Base-by-base conservation (phyloP, 345 rosid genomes). In the Acer negundo region DNA sequence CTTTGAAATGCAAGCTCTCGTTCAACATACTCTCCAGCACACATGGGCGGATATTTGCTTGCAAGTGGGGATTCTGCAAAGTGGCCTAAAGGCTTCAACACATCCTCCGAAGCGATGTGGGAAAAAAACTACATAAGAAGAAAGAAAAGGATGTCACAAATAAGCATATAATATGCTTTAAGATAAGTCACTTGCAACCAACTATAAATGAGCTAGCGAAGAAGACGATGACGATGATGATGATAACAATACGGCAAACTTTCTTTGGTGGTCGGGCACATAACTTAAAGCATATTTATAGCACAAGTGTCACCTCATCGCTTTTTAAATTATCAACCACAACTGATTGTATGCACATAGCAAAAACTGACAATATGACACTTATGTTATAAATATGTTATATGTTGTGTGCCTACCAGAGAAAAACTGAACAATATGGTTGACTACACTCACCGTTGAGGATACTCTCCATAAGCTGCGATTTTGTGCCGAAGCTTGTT, bases 381-480 rank as follows among this genome's bases (percentile, higher is more conserved):
- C n/a, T n/a, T n/a, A n/a, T n/a, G n/a, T n/a, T n/a, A n/a, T n/a
- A n/a, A n/a, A n/a, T n/a, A n/a, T n/a, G n/a, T n/a, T n/a, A n/a
- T n/a, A n/a, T n/a, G n/a, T n/a, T n/a, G n/a, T n/a, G n/a, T n/a
- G n/a, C n/a, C n/a, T n/a, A n/a, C n/a, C n/a, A n/a, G n/a, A n/a
- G n/a, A n/a, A n/a, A n/a, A n/a, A n/a, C n/a, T n/a, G n/a, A 17
- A 51, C 56, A 15, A 70, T 24, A 64, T 11, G 3, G 73, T 44
- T 81, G 35, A 80, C 59, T 80, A 63, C 74, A 90, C 89, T 88
- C 80, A 96, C 99, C 0, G 98, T 95, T 7, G 99, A 95, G 58
- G 97, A 95, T 47, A 95, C 97, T 79, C 98, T 91, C 97, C 99
- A 95, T 10, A 91, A 77, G 93, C 99, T 92, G 80, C 85, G 84